A percentile compares a stretch with the other conserved stretches of the same genome.
Conservation (phyloP, 2,329 filamentous ascomycete genomes). For the Lasiodiplodia citricola region DNA sequence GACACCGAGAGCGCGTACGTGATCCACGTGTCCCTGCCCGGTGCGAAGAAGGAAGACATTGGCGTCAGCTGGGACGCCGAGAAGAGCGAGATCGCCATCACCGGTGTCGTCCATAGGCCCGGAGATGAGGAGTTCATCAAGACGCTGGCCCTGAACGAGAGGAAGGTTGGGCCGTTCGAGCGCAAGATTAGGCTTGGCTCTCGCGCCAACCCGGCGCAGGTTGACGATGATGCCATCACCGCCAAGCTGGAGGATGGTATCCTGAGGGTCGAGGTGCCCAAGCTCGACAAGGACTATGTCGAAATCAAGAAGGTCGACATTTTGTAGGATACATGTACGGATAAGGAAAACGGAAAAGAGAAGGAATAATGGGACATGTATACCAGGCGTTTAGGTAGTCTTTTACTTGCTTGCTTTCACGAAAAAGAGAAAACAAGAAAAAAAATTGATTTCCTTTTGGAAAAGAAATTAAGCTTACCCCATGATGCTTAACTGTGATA, state of each 20-base stretch:
- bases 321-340: slow-evolving; percentile 42
- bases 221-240: slow-evolving; percentile 71
- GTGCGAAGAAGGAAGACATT: slow-evolving; percentile 79
- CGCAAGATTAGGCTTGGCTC: slow-evolving; percentile 68
- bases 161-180: slow-evolving; percentile 76
- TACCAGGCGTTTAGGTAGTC: slow-evolving; percentile 23
- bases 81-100: slow-evolving; percentile 67
- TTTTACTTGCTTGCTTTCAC: slow-evolving; percentile 1
- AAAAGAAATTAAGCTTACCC: neutral
- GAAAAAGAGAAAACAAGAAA: slow-evolving; percentile 23
- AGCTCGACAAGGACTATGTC: slow-evolving; percentile 69
- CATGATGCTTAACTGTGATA: slow-evolving; percentile 17
- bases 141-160: slow-evolving; percentile 67
- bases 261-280: slow-evolving; percentile 76
- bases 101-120: slow-evolving; percentile 75
- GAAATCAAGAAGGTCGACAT: slow-evolving; percentile 60
- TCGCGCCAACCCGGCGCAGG: slow-evolving; percentile 60
- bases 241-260: slow-evolving; percentile 82
- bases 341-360: neutral
- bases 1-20: slow-evolving; percentile 66
- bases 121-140: slow-evolving; percentile 71
- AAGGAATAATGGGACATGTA: neutral
- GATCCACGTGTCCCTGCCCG: slow-evolving; percentile 75
- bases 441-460: slow-evolving; percentile 22
- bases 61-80: slow-evolving; percentile 78